Percentiles rank a stretch among this genome's conserved stretches.
Conservation (phyloP, 306 rosid genomes). For the Biancaea sappan region DNA sequence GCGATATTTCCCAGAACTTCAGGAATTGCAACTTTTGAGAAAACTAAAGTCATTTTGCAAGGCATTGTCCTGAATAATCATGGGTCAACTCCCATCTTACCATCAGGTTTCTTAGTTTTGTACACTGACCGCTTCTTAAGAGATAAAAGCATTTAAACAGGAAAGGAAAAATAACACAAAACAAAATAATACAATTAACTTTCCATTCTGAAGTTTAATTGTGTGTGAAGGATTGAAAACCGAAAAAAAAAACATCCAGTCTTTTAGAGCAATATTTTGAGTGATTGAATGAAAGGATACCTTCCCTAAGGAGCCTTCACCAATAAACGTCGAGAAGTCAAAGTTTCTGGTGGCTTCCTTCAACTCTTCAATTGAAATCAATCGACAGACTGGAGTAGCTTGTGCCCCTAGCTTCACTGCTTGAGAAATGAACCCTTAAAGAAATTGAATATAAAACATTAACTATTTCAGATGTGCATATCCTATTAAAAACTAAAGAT, state of each 20-base stretch:
- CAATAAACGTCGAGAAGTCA: constrained; percentile 54
- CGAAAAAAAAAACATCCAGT: background rate
- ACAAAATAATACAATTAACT: too few species aligned
- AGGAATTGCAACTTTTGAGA: too few species aligned
- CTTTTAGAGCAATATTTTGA: background rate
- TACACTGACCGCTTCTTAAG: too few species aligned
- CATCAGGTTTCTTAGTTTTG: too few species aligned
- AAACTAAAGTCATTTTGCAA: too few species aligned
- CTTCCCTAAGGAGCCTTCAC: constrained; percentile 82
- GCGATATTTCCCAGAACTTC: too few species aligned
- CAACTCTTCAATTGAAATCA: constrained; percentile 64
- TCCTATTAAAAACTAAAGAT: background rate
- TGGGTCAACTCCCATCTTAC: too few species aligned
- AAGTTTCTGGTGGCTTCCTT: constrained; percentile 71
- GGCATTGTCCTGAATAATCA: too few species aligned
- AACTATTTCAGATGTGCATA: constrained; percentile 13
- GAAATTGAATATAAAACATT: background rate
- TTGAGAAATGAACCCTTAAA: constrained; percentile 69
- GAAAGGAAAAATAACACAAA: too few species aligned
- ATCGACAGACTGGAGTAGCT: constrained; percentile 48
- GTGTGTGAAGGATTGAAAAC: background rate
- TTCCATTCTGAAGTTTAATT: background rate
- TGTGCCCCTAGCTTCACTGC: constrained; percentile 70
- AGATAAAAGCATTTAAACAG: too few species aligned
- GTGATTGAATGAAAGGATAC: constrained; percentile 39